phyloP scores from a whole-genome alignment of 805 yeast species.

The Hanseniaspora valbyensis region DNA sequence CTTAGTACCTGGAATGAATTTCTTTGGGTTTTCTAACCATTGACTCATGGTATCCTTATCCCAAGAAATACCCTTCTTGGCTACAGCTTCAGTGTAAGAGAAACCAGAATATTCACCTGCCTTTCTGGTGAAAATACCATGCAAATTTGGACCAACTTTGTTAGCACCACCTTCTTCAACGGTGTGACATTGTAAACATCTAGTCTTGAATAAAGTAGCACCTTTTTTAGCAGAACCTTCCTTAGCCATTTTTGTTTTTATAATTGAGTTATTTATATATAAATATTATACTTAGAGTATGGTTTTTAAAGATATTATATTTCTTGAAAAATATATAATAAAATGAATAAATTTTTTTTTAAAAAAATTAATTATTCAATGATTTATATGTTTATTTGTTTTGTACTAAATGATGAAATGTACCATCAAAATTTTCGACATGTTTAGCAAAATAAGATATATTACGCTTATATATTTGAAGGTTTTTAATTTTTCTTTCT shows the following conservation, averaged over 20 bases:
- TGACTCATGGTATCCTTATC: conserved; percentile 76
- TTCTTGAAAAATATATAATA: background rate
- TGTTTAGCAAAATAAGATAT: too few relatives aligned
- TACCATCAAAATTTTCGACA: too few relatives aligned
- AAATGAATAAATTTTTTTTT: background rate
- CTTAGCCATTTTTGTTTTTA: conserved; percentile 16
- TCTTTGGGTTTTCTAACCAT: conserved; percentile 98
- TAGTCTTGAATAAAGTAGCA: conserved; percentile 95
- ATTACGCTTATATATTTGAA: too few relatives aligned
- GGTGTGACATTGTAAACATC: conserved; percentile 99
- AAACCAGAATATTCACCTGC: conserved; percentile 88
- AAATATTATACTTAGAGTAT: conserved; percentile 5
- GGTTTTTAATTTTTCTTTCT: too few relatives aligned
- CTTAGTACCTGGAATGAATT: conserved; percentile 99
- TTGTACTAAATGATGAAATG: too few relatives aligned
- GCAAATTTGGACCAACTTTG: conserved; percentile 98
- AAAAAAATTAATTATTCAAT: too few relatives aligned
- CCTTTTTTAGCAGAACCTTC: conserved; percentile 78
- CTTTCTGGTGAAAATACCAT: conserved; percentile 85
- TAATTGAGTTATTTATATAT: background rate
- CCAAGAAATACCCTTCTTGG: conserved; percentile 89
- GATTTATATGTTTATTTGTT: too few relatives aligned
- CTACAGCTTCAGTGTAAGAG: conserved; percentile 97
- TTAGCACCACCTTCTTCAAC: conserved; percentile 90
- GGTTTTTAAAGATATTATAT: background rate